A percentile compares a stretch with the other conserved stretches of the same genome.
Evolutionary conservation across 164 flowering plant species (phyloP).

Genomic region (Paratinospora sagittata): DNA sequence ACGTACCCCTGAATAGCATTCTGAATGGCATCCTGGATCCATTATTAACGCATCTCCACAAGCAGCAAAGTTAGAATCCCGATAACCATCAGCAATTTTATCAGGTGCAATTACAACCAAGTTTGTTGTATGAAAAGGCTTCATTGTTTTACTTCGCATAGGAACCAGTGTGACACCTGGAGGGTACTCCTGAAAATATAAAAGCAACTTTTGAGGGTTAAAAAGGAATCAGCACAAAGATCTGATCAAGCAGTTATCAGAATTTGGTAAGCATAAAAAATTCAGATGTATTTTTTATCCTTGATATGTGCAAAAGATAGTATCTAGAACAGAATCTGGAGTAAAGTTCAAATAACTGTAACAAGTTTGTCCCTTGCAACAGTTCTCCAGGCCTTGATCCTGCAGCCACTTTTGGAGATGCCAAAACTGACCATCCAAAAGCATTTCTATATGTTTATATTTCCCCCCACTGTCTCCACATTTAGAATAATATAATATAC

Average conservation of each 20-base stretch:
- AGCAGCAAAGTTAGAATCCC: constrained; percentile 29
- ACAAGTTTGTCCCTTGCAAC: background rate
- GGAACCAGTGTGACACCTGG: constrained; percentile 74
- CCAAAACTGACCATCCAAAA: background rate
- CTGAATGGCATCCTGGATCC: constrained; percentile 81
- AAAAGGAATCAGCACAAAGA: background rate
- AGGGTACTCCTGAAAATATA: constrained; percentile 75
- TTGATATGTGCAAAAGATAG: background rate
- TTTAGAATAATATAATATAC: background rate
- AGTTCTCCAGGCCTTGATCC: background rate
- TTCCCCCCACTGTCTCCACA: background rate
- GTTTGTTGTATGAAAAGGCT: constrained; percentile 87
- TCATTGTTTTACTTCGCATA: constrained; percentile 73
- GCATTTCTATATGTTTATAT: background rate
- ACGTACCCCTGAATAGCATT: constrained; percentile 57
- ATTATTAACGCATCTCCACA: constrained; percentile 81
- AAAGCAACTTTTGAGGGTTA: background rate
- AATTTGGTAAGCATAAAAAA: background rate
- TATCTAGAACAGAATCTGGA: background rate
- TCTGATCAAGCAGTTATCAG: background rate
- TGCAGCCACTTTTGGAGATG: background rate
- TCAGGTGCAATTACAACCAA: constrained; percentile 67
- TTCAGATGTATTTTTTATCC: background rate
- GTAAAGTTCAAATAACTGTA: background rate
- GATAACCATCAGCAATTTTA: constrained; percentile 19